Base-by-base conservation (phyloP, 192 early-diverging fungal species). In the Tieghemiomyces parasiticus region DNA sequence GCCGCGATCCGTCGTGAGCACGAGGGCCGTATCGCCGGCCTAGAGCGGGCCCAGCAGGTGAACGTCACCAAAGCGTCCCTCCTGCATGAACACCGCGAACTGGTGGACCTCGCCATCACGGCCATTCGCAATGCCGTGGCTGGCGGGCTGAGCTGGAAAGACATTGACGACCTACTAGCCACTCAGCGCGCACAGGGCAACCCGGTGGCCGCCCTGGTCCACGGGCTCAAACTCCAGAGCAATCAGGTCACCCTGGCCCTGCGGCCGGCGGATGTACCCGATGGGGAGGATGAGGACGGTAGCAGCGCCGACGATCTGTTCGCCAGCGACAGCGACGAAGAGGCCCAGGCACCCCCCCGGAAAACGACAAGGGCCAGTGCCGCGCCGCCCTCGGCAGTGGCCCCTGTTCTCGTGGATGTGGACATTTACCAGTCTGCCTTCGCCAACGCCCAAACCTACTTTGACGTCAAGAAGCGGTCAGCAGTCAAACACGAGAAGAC, bases 101-200 rank as follows among this genome's bases (percentile, higher is more conserved):
- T 85, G 63, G 91, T 95, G 0, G 95, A 97, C 58, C 81, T 85
- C 45, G 83, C 91, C 0, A 88, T 99, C 54, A 69, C 78, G 61
- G 85, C 93, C 46, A 85, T 95, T 61, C 80, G 92, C 32, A 81
- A 83, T 64, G 92, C 90, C 30, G 81, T 96, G 8, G 90, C 90
- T 8, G 80, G 81, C 26, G 89, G 91, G 4, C 93, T 97, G 86
- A 94, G 96, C 67, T 99, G 96, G 96, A 75, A 77, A 59, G 96
- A 99, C 67, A 73, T 99, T 6, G 87, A 84, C 51, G 85, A 92
- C 58, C 71, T 95, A 33, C 81, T 99, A 2, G 70, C 74, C 31
- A 88, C 93, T 33, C 92, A 97, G 64, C 78, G 79, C 66, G 80
- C 72, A 24, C 71, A 74, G 26, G 82, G 80, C 2, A 93, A 91